A percentile compares a stretch with the other conserved stretches of the same genome.
Evolutionary conservation across 2,329 filamentous ascomycete genomes (phyloP).

Genomic region (Drechslerella dactyloides): DNA sequence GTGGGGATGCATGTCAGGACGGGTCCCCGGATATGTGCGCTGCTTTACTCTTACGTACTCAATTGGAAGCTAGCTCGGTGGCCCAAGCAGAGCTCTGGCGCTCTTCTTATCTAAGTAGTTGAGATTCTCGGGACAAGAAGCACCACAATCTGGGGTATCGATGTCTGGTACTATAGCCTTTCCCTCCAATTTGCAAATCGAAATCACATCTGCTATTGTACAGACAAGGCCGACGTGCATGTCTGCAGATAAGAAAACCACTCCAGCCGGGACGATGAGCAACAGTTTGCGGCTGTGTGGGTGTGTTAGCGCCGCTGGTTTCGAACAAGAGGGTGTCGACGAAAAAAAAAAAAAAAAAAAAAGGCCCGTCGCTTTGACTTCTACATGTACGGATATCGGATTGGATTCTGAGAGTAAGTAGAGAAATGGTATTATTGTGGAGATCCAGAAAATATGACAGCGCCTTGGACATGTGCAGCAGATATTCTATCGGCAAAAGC

Average conservation of each 20-base stretch:
- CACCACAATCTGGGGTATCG: constrained; percentile 39
- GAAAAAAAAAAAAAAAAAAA: background rate
- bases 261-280: constrained; percentile 14
- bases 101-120: constrained; percentile 39
- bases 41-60: constrained; percentile 42
- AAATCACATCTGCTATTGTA: background rate
- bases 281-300: background rate
- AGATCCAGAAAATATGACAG: constrained; percentile 27
- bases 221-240: constrained; percentile 2
- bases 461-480: constrained; percentile 46
- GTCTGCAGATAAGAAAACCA: constrained; percentile 32
- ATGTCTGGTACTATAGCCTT: constrained; percentile 11
- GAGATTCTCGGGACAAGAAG: constrained; percentile 5
- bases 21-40: background rate
- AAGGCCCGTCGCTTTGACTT: too few species aligned
- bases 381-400: too few species aligned
- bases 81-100: constrained; percentile 44
- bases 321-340: background rate
- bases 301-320: background rate
- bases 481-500: constrained; percentile 30
- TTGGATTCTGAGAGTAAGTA: constrained; percentile 2
- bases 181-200: constrained; percentile 1
- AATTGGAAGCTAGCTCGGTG: constrained; percentile 25
- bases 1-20: constrained; percentile 30
- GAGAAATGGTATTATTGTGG: constrained; percentile 39